Percentiles rank a stretch among this genome's conserved stretches.
Conservation (phyloP, 2,329 filamentous ascomycete genomes). For the Apiospora aurea region DNA sequence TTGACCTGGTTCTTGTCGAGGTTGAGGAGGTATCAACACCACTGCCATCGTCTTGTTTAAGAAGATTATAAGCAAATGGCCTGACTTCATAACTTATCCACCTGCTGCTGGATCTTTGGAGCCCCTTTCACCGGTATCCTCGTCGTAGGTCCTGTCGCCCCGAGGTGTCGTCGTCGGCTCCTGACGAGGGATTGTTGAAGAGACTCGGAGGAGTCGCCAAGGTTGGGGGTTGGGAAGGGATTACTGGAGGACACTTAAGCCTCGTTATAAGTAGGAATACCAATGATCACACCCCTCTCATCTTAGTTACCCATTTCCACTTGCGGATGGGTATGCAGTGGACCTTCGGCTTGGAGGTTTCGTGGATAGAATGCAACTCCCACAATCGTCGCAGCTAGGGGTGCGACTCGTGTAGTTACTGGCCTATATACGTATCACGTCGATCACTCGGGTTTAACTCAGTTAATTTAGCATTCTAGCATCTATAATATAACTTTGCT, state of each 20-base stretch:
- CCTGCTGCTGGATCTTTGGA: background rate
- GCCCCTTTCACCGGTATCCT: background rate
- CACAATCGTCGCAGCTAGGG: background rate
- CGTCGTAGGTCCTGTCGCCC: background rate
- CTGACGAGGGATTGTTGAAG: background rate
- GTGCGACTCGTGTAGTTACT: background rate
- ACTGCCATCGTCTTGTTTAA: background rate
- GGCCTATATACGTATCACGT: background rate
- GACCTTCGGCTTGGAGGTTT: background rate
- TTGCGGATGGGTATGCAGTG: background rate
- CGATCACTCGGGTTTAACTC: background rate
- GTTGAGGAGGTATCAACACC: background rate
- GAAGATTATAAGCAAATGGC: background rate
- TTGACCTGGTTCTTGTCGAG: background rate
- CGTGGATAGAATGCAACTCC: background rate
- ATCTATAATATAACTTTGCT: background rate
- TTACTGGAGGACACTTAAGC: background rate
- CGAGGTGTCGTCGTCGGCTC: background rate
- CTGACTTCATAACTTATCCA: background rate
- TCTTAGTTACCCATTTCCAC: background rate
- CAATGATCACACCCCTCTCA: background rate
- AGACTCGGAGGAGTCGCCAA: background rate
- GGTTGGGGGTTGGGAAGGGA: background rate
- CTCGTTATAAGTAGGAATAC: background rate
- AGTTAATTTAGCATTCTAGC: background rate